Evolutionary conservation across 768 basidiomycete genomes (phyloP), one percentile per base, ranked within the genome.

Genomic region (Dictyophora rubrovolvata): DNA sequence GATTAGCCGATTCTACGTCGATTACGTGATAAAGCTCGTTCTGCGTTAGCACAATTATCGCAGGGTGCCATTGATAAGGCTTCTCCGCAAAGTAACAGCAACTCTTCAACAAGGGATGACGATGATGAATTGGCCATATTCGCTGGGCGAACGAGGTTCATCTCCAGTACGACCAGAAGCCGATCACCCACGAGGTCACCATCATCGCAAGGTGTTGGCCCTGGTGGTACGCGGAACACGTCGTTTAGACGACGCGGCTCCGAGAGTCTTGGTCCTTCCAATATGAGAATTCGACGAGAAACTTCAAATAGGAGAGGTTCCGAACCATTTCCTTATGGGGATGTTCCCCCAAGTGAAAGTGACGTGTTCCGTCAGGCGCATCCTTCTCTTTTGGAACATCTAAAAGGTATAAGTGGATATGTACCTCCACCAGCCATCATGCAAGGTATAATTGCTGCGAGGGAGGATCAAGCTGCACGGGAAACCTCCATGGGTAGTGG

Each of bases 111-210:
- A 11, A 70, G 72, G 22, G 78, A 77, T 42, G 69, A 72, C n/a
- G 77, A 82, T 57, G 87, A 89, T 66, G 86, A 88, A 65, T 70
- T 89, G 21, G 79, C 81, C 6, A 86, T 89, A 22, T 89, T 89
- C 68, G 81, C 85, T 53, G 87, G 87, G n/a, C 79, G 82, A 65
- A 87, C 82, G 10, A 80, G 85, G 61, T 85, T 80, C 0, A 73
- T 88, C 21, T 72, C 74, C 9, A 83, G 80, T 0, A 81, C 79
- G 59, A 65, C 66, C 1, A 59, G 73, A 5, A 63, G 62, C 33
- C 21, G 16, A 0, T 59, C 66, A 7, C 55, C 65, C 16, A 64
- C 55, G 35, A 49, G 59, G 55, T 57, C 61, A 49, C 36, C 60
- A 9, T 53, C 54, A 3, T 17, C 53, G 34, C 50, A 53, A 36